A percentile compares a stretch with the other conserved stretches of the same genome.
Conservation (phyloP, 495 filamentous ascomycete species). For the Chaetomium tenue region DNA sequence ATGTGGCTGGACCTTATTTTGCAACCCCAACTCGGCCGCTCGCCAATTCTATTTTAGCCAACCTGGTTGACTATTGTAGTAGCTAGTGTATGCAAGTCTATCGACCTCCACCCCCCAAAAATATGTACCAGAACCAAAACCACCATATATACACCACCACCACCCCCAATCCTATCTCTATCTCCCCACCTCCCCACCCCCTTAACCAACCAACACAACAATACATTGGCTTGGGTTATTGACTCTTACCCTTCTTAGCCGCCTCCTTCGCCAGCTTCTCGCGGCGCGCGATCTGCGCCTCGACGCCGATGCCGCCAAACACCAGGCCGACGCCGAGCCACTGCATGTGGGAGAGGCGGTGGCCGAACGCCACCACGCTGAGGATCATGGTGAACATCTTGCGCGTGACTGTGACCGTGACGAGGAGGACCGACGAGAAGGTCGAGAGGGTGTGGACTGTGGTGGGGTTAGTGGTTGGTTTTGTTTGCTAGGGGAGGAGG, state of each 20-base stretch:
- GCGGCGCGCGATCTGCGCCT: constrained; percentile 73
- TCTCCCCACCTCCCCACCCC: too few species aligned
- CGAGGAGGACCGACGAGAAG: constrained; percentile 87
- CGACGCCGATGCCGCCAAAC: constrained; percentile 91
- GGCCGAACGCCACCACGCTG: constrained; percentile 91
- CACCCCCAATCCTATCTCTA: too few species aligned
- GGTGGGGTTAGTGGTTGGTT: not conserved
- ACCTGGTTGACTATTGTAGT: not conserved
- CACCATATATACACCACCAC: constrained; percentile 2
- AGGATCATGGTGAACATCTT: constrained; percentile 99
- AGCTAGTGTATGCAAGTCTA: not conserved
- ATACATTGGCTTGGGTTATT: constrained; percentile 16
- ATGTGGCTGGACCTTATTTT: too few species aligned
- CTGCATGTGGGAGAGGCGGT: constrained; percentile 78
- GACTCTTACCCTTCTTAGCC: constrained; percentile 53
- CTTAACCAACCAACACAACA: not conserved
- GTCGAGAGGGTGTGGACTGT: constrained; percentile 84
- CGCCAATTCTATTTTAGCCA: not conserved
- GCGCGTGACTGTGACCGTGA: constrained; percentile 93
- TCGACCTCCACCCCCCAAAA: not conserved
- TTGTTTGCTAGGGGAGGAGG: constrained; percentile 4
- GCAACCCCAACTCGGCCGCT: too few species aligned
- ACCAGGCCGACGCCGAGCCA: constrained; percentile 87
- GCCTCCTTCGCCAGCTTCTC: constrained; percentile 83
- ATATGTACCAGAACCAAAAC: constrained; percentile 7